Evolutionary conservation across 176 grass and related monocot species (phyloP).

Genomic region (Bothriochloa decipiens): DNA sequence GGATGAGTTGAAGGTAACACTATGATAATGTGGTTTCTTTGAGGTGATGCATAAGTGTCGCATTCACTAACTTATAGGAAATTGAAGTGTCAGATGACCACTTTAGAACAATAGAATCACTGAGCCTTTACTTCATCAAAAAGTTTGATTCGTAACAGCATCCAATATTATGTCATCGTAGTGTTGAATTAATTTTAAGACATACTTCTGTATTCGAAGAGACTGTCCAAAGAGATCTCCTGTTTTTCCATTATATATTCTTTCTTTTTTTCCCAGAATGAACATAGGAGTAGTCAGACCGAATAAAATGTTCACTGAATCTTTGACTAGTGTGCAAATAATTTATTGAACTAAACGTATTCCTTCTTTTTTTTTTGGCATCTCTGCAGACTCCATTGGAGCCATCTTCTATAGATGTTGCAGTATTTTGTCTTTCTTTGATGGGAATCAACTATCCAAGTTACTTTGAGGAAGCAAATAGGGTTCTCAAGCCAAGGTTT

Average conservation of each 20-base stretch:
- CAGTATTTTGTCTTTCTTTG: conserved; percentile 95
- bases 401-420: conserved; percentile 76
- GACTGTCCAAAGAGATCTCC: background rate
- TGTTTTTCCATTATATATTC: background rate
- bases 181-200: too few relatives aligned
- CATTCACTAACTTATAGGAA: background rate
- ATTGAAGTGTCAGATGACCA: background rate
- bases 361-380: background rate
- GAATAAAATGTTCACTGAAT: conserved; percentile 18
- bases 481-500: conserved; percentile 87
- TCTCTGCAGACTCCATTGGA: conserved; percentile 81
- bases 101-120: conserved; percentile 13
- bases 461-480: conserved; percentile 88
- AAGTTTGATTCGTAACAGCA: too few relatives aligned
- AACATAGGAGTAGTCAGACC: background rate
- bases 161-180: too few relatives aligned
- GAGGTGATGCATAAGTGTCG: background rate
- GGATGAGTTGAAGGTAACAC: conserved; percentile 1
- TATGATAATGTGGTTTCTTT: conserved; percentile 18
- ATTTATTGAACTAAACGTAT: conserved; percentile 31
- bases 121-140: background rate
- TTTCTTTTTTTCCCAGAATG: background rate
- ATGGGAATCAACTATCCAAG: conserved; percentile 87
- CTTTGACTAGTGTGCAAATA: background rate
- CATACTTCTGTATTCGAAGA: background rate